Evolutionary conservation across 495 filamentous ascomycete genomes (phyloP), one percentile per base, ranked within the genome.

Genomic region (Clavariopsis aquatica): DNA sequence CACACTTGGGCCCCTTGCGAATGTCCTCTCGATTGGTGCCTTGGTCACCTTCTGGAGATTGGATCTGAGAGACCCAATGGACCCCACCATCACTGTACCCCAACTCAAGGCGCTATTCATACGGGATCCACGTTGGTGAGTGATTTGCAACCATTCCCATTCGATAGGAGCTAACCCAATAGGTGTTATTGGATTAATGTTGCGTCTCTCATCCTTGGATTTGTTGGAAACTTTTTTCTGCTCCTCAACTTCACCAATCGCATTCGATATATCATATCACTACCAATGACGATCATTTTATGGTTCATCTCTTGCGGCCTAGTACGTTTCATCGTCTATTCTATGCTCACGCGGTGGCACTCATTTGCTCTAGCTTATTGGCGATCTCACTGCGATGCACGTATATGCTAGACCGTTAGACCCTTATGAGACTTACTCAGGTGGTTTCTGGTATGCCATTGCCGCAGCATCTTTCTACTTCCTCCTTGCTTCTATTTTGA

Each of bases 211-310:
- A 81, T 79, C 10, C 84, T 78, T 52, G 89, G 88, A 3, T 81
- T 90, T 22, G 74, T 82, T 1, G 89, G 89, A 3, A 91, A 92
- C 70, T 58, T 89, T 5, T 85, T 88, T 64, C 77, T 91, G 15
- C 73, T 91, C 2, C 81, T 87, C 62, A 96, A 96, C 76, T 96
- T 96, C 81, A 91, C 92, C 8, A 81, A 83, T 49, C 79, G 84
- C 2, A 80, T 96, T 17, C 82, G 89, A 20, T 96, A 96, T 74
- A 90, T 90, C 59, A 77, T 91, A 45, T 87, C 89, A 1, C 70
- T 92, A 23, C 88, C 89, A 0, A 73, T 83, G 26, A 85, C 87
- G 0, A 90, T 91, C 27, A 72, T 88, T 27, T 69, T 83, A 28
- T 91, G 89, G 89, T 82, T 87, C 64, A 67, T 88, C 31, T 83